A percentile compares a stretch with the other conserved stretches of the same genome.
phyloP scores from a whole-genome alignment of 192 early-diverging fungal genomes.

The Dissophora globulifera region DNA sequence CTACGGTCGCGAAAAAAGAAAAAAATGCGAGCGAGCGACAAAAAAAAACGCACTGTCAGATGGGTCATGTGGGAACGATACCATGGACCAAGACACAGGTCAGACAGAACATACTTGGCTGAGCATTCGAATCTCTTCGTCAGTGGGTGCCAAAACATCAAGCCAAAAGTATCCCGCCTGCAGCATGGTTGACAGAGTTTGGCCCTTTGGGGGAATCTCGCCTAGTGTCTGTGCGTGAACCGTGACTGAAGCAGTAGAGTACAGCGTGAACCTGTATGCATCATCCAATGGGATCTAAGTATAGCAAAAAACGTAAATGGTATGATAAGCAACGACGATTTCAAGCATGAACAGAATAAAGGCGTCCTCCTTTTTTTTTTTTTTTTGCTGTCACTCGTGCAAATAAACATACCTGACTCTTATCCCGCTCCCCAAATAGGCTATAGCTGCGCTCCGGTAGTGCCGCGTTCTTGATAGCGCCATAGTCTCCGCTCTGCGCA shows the following conservation, averaged over 20 bases:
- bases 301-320: too few species aligned
- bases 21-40: neutral
- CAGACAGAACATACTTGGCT: constrained; percentile 53
- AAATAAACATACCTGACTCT: constrained; percentile 26
- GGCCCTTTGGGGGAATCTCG: constrained; percentile 60
- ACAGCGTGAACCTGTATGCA: constrained; percentile 71
- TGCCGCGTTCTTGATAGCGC: constrained; percentile 5
- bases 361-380: too few species aligned
- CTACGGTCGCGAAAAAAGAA: constrained; percentile 16
- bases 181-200: constrained; percentile 45
- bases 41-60: too few species aligned
- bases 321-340: too few species aligned
- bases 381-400: too few species aligned
- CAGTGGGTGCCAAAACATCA: constrained; percentile 71
- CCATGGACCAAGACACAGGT: constrained; percentile 1
- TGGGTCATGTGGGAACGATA: neutral
- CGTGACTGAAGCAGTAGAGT: constrained; percentile 70
- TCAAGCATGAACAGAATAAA: too few species aligned
- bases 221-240: constrained; percentile 65
- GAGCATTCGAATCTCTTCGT: constrained; percentile 69
- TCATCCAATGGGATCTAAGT: constrained; percentile 47
- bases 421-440: constrained; percentile 52
- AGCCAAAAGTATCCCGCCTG: constrained; percentile 69
- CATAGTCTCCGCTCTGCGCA: constrained; percentile 23
- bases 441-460: constrained; percentile 46